Base-by-base conservation (phyloP, 805 yeast species). In the Wickerhamiella sergipiensis region DNA sequence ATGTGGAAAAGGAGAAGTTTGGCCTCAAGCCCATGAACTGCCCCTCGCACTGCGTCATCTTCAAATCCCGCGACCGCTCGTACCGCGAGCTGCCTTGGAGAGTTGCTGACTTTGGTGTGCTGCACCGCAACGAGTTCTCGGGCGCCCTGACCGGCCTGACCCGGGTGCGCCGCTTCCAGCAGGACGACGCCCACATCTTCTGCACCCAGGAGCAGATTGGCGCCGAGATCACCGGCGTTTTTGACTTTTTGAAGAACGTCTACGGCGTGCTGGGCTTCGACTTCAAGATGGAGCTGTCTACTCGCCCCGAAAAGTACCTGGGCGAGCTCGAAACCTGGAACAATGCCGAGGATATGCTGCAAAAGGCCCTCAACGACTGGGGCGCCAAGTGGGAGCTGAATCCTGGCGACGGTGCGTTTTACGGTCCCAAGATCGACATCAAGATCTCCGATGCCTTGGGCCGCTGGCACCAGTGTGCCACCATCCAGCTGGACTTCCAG, bases 381-480 rank as follows among this genome's bases (percentile, higher is more conserved):
- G 88, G 92, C 60, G 89, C 87, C 58, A 73, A 79, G 52, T 92
- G 97, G 97, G 95, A 85, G 71, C 67, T 92, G 58, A 92, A 92
- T 70, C 86, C 87, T 49, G 97, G 95, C 64, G 98, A 92, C 69
- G 98, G 98, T 73, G 98, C 85, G 7, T 80, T 80, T 65, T 92
- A 92, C 68, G 98, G 98, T 0, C 98, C 98, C 26, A 90, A 90
- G 80, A 92, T 90, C 66, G 98, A 90, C 72, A 86, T 92, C 64
- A 83, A 82, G 85, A 85, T 92, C 63, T 79, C 89, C 58, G 98
- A 92, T 69, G 95, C 97, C 46, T 76, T 88, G 67, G 80, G 78
- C 66, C 85, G 97, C 81, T 87, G 95, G 95, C 92, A 85, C 73
- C 98, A 92, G 73, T 90, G 97, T 77, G 98, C 98, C 55, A 92